Evolutionary conservation across 2,329 filamentous ascomycete species (phyloP), one percentile per base, ranked within the genome.

Genomic region (Fusarium phyllophilum): DNA sequence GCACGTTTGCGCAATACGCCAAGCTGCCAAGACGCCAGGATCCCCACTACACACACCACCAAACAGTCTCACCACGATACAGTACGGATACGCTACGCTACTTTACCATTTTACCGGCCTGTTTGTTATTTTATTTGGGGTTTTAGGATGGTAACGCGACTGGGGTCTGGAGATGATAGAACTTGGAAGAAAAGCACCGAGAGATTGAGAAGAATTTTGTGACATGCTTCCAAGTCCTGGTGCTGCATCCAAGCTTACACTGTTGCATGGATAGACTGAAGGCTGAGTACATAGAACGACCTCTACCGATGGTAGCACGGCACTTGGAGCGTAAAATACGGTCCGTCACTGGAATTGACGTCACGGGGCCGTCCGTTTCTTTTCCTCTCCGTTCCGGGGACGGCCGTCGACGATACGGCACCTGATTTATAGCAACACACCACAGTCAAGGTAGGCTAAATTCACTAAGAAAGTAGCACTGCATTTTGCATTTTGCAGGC

Each of bases 21-120:
- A 75, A 68, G 62, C 42, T 55, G 76, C 75, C 75, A 77, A 77
- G 75, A 39, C 66, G 59, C 65, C 64, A 75, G 71, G 63, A 75
- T 64, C 59, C 41, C 75, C 75, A 75, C 74, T 41, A 31, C 45
- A 62, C 72, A 77, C 75, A 77, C 75, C 75, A 76, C 75, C 59
- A 68, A 29, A 36, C 46, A 73, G 61, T 63, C 65, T 66, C 59
- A 36, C 64, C 59, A 36, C 64, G 59, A 75, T 63, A 62, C 38
- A 29, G 45, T 57, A 44, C 26, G 26, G 26, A 26, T 26, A 29
- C 10, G 45, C 54, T 69, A 44, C 22, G 39, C 39, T 52, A 26
- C 26, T 52, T 39, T 68, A 58, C 59, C 56, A 42, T 59, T 44
- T 62, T 56, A 58, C 66, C 57, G 52, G 68, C 54, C 57, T 63